These are phyloP conservation scores for Zarea fungicola DNA, from an alignment of 2,329 filamentous ascomycete genomes.

Conservation along the genomic window DNA sequence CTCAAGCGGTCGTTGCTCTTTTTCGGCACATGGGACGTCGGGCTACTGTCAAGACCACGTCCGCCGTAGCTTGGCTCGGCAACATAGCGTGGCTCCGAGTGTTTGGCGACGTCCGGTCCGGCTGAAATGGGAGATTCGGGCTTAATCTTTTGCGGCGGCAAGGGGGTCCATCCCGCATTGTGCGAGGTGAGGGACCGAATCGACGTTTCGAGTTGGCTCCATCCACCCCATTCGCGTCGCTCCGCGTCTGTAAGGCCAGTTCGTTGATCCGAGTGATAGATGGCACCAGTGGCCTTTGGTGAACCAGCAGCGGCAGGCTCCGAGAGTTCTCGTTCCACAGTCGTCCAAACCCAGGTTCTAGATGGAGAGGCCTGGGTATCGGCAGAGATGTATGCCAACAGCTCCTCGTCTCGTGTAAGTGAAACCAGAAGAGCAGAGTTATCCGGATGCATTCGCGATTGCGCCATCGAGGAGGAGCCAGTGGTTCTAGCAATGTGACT, in stretches of 20 bases:
- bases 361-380: conserved; percentile 79
- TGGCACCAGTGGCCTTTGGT: conserved; percentile 18
- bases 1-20: conserved; percentile 32
- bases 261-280: conserved; percentile 42
- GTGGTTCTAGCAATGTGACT: conserved; percentile 29
- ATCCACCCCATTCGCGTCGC: conserved; percentile 69
- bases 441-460: conserved; percentile 28
- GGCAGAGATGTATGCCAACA: conserved; percentile 78
- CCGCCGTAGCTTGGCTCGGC: conserved; percentile 19
- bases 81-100: conserved; percentile 7
- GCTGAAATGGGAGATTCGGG: conserved; percentile 26
- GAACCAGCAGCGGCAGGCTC: conserved; percentile 18
- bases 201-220: conserved; percentile 63
- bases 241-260: conserved; percentile 53
- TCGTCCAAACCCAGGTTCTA: conserved; percentile 77
- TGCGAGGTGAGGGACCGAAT: conserved; percentile 29
- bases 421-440: conserved; percentile 28
- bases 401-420: conserved; percentile 67
- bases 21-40: conserved; percentile 21
- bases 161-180: conserved; percentile 27
- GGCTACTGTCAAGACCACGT: conserved; percentile 23
- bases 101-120: conserved; percentile 21
- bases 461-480: conserved; percentile 25
- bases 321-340: conserved; percentile 46
- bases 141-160: conserved; percentile 31